These are phyloP conservation scores for Kandelia obovata DNA, from an alignment of 345 rosid species.

Conservation along the genomic window DNA sequence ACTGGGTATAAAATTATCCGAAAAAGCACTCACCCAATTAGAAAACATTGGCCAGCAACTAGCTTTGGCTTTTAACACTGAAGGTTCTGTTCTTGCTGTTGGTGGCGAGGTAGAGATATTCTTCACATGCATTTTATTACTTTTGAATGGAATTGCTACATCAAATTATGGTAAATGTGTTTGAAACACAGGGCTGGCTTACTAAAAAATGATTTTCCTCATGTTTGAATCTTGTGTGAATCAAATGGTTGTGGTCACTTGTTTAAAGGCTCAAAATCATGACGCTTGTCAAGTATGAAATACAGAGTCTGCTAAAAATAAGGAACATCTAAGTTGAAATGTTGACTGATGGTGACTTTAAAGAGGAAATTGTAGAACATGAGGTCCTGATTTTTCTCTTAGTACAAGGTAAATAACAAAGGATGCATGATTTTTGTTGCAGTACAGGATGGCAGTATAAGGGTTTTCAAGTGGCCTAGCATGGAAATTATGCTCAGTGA, in stretches of 20 bases:
- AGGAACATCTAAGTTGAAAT: background rate
- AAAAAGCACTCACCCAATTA: constrained; percentile 49
- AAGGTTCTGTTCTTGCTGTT: constrained; percentile 63
- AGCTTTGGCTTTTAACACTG: constrained; percentile 60
- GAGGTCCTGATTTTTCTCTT: background rate
- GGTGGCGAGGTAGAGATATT: constrained; percentile 76
- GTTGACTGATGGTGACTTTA: background rate
- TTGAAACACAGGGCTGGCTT: background rate
- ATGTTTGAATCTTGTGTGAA: background rate
- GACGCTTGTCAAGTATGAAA: background rate
- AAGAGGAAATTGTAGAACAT: constrained; percentile 1
- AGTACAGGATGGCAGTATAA: constrained; percentile 87
- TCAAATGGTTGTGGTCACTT: background rate
- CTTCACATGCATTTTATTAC: background rate
- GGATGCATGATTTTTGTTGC: constrained; percentile 47
- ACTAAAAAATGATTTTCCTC: background rate
- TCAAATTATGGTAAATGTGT: background rate
- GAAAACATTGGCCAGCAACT: constrained; percentile 69
- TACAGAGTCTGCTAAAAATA: too few relatives aligned
- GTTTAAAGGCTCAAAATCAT: background rate
- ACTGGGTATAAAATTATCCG: constrained; percentile 46
- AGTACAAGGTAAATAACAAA: constrained; percentile 1
- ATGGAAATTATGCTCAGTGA: constrained; percentile 62
- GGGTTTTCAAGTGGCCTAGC: constrained; percentile 89
- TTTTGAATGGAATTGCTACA: constrained; percentile 5